phyloP scores from a whole-genome alignment of 2,329 filamentous ascomycete species.

The Diaporthe velutina region DNA sequence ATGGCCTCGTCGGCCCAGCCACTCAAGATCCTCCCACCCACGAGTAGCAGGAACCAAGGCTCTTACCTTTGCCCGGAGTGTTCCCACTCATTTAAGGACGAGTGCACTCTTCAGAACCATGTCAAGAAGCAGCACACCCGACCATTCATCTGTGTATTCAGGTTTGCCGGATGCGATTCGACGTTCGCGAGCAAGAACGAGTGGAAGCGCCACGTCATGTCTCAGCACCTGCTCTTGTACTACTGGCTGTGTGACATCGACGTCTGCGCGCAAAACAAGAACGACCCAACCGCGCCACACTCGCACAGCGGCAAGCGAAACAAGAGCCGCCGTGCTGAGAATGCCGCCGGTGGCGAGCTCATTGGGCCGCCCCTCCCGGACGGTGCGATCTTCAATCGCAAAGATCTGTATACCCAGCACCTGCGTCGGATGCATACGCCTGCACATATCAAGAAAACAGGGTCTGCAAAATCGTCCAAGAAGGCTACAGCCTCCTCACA shows the following conservation, averaged over 20 bases:
- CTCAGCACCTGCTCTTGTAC: constrained; percentile 81
- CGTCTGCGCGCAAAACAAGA: constrained; percentile 57
- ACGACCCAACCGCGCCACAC: constrained; percentile 45
- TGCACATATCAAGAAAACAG: constrained; percentile 52
- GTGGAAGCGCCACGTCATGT: constrained; percentile 90
- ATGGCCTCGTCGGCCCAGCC: constrained; percentile 37
- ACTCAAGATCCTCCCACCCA: constrained; percentile 35
- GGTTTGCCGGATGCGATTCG: constrained; percentile 79
- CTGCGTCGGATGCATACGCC: constrained; percentile 86
- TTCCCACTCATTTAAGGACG: constrained; percentile 58
- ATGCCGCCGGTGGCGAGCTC: constrained; percentile 32
- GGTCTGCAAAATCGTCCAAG: constrained; percentile 27
- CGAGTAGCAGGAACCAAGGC: constrained; percentile 29
- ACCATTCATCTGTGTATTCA: constrained; percentile 83
- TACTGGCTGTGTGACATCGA: constrained; percentile 84
- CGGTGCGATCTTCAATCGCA: constrained; percentile 84
- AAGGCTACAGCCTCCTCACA: constrained; percentile 5
- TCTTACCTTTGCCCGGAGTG: constrained; percentile 53
- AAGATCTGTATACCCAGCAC: constrained; percentile 92
- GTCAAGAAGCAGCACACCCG: constrained; percentile 67
- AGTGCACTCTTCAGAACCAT: constrained; percentile 60
- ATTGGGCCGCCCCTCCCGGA: constrained; percentile 57
- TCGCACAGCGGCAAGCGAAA: constrained; percentile 40
- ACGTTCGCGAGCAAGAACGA: constrained; percentile 89
- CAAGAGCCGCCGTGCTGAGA: constrained; percentile 29